These are phyloP conservation scores for Termitomyces sp. DNA, from an alignment of 768 basidiomycete genomes.

Conservation along the genomic window DNA sequence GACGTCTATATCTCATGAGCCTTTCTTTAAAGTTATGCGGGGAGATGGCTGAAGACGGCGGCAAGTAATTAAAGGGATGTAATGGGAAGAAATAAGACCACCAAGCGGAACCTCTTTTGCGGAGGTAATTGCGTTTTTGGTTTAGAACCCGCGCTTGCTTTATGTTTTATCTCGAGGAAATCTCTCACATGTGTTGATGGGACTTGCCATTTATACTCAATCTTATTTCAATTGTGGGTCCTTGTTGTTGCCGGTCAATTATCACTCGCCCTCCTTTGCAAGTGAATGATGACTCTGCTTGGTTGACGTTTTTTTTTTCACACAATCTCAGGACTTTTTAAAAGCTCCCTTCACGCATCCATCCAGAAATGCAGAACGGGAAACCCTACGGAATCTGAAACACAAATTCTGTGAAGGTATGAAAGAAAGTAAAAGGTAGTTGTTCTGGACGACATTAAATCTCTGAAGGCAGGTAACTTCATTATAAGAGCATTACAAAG, in stretches of 20 bases:
- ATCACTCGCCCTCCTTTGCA: not conserved
- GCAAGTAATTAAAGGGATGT: not conserved
- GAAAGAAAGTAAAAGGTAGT: not conserved
- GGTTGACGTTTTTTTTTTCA: too few relatives aligned
- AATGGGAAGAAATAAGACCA: not conserved
- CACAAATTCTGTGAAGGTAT: not conserved
- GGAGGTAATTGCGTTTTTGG: not conserved
- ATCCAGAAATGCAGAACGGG: too few relatives aligned
- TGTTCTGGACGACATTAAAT: not conserved
- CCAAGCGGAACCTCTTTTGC: constrained; percentile 4
- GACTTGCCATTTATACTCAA: not conserved
- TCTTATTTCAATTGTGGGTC: not conserved
- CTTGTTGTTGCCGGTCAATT: not conserved
- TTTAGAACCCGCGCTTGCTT: not conserved
- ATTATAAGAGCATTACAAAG: not conserved
- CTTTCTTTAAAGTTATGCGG: not conserved
- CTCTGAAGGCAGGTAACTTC: not conserved
- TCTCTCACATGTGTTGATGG: not conserved
- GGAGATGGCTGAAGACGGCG: not conserved
- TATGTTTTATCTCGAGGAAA: not conserved
- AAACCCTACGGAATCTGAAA: too few relatives aligned
- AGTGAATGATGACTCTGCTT: not conserved
- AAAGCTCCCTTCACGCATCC: too few relatives aligned
- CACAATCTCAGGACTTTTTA: not conserved
- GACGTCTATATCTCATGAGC: not conserved